Conservation (phyloP, 805 yeast genomes). For the Pichia kluyveri region DNA sequence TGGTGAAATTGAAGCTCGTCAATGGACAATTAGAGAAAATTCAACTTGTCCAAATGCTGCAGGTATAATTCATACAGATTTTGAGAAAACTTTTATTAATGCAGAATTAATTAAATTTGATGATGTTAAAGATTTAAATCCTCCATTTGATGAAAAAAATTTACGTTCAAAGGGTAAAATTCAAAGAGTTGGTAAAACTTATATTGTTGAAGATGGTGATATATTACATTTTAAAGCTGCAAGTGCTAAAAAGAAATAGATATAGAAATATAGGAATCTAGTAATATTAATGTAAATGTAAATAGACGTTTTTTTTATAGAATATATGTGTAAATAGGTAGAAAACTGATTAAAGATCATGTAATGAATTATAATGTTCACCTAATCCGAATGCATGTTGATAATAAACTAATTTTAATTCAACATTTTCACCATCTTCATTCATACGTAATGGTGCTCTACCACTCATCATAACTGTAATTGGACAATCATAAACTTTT, state of each 20-base stretch:
- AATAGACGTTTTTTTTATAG: not conserved
- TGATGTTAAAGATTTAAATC: slow-evolving; percentile 59
- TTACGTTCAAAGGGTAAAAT: slow-evolving; percentile 87
- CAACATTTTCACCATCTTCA: slow-evolving; percentile 44
- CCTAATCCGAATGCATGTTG: slow-evolving; percentile 85
- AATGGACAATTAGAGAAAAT: slow-evolving; percentile 93
- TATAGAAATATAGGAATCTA: too few relatives aligned
- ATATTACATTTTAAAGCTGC: slow-evolving; percentile 88
- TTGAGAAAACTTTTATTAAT: slow-evolving; percentile 88
- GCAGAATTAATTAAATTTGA: slow-evolving; percentile 87
- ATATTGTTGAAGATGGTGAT: slow-evolving; percentile 93
- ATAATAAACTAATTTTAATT: slow-evolving; percentile 68
- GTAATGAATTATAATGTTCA: slow-evolving; percentile 84
- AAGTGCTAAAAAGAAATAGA: slow-evolving; percentile 27
- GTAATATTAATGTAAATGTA: too few relatives aligned
- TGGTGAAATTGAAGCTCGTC: slow-evolving; percentile 94
- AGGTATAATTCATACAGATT: slow-evolving; percentile 93
- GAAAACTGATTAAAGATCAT: slow-evolving; percentile 13
- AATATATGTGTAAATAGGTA: not conserved
- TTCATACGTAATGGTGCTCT: slow-evolving; percentile 57
- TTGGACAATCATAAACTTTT: slow-evolving; percentile 58
- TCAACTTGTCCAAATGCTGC: slow-evolving; percentile 98
- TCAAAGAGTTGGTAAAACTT: slow-evolving; percentile 86
- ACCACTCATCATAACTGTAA: slow-evolving; percentile 74
- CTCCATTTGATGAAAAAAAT: slow-evolving; percentile 61